Base-by-base conservation (phyloP, 805 yeast species). In the Scheffersomyces amazonensis region DNA sequence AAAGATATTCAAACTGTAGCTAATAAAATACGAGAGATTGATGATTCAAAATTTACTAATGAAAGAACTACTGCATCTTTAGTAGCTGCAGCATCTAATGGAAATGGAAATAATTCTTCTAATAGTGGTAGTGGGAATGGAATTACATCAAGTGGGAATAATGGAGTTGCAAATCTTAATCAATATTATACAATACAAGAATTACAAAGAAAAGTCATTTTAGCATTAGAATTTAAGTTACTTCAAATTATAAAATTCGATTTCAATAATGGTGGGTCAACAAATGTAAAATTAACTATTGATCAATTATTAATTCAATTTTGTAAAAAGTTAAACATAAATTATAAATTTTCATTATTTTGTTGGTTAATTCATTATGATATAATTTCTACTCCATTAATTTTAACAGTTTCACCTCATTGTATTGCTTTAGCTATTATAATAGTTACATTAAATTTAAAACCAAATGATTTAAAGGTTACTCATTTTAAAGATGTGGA, bases 321-420 rank as follows among this genome's bases (percentile, higher is more conserved):
- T 45, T 72, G 76, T 31, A 85, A 77, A 53, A 71, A 64, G 37
- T 63, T 73, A 34, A 56, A 60, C 1, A 43, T 80, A 11, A 65
- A 71, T 16, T 69, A 73, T 47, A 70, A 74, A 12, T 54, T 73
- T 9, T 73, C 81, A 4, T 65, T 72, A 47, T 56, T 78, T 27
- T 79, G 85, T 2, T 89, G 96, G 96, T 59, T 78, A n/a, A 70
- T 88, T 2, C 69, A 81, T n/a, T 78, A 78, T 48, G 97, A 89
- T 56, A 66, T 80, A 9, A 78, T 81, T 53, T 75, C 80, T 39
- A 79, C 95, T 2, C 87, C 85, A 25, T 68, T 83, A 13, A 71
- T 80, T 8, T 60, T 89, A 24, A 81, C 78, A 49, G 72, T 78
- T 7, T 93, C 96, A 1, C 81, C 87, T 3, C 91, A 87, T 55